Evolutionary conservation across 495 filamentous ascomycete species (phyloP).

Genomic region (Ascodesmis nigricans): DNA sequence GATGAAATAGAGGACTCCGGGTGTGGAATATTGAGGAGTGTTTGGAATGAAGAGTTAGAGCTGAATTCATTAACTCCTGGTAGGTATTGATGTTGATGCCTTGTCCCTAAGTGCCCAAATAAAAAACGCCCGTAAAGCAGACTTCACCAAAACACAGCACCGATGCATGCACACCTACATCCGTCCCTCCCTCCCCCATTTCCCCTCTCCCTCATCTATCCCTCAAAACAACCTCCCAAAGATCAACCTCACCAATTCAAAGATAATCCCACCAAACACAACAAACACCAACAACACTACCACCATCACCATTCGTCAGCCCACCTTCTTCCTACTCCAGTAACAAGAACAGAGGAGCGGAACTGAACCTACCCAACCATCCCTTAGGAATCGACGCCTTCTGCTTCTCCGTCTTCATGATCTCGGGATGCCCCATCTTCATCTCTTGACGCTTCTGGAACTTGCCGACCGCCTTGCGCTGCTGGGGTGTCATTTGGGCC

Average conservation of each 20-base stretch:
- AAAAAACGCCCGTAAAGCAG: constrained; percentile 6
- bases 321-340: too few relatives aligned
- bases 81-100: too few relatives aligned
- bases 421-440: constrained; percentile 63
- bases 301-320: constrained; percentile 2
- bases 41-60: too few relatives aligned
- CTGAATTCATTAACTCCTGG: too few relatives aligned
- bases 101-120: too few relatives aligned
- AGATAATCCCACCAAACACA: constrained; percentile 61
- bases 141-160: too few relatives aligned
- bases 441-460: constrained; percentile 59
- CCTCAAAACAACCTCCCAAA: constrained; percentile 22
- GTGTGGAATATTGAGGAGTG: too few relatives aligned
- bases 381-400: constrained; percentile 43
- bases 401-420: constrained; percentile 39
- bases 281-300: constrained; percentile 59
- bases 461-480: constrained; percentile 68
- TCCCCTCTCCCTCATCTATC: background rate
- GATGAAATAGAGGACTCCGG: too few relatives aligned
- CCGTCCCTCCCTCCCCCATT: too few relatives aligned
- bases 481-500: constrained; percentile 90
- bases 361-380: constrained; percentile 52
- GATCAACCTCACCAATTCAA: constrained; percentile 67
- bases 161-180: too few relatives aligned
- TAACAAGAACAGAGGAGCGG: too few relatives aligned